Evolutionary conservation across 1,284 basidiomycete species (phyloP), one percentile per base, ranked within the genome.

Genomic region (Melampsora americana): DNA sequence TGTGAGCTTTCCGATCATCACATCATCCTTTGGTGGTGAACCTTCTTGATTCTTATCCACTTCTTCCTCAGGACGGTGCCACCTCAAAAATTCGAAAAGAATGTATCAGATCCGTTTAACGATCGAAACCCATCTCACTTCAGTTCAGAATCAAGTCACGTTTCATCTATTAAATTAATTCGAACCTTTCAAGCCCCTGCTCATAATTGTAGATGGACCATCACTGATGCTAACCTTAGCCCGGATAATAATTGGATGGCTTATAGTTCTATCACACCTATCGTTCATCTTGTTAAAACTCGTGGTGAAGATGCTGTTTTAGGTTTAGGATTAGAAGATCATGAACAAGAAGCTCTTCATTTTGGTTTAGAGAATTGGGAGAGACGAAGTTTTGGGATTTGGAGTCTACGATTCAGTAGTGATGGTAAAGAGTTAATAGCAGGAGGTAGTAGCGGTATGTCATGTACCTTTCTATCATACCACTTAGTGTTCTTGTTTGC

Each of bases 351-450:
- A 30, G 50, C 62, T 20, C n/a, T 68, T 35, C 35, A 53, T 39
- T 53, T 69, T 20, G 26, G 30, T 69, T 6, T 18, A 56, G 39
- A 39, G 44, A 23, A 14, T 50, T 28, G 42, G 12, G 28, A 18
- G 11, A 60, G 53, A 14, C 44, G 20, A 53, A 28, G 18, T 70
- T 12, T 28, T 20, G 78, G 86, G 84, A 92, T 98, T 74, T 98
- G 92, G 90, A 90, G 92, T 79, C 93, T 96, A 82, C 88, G 92
- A 30, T 99, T 98, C 82, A 96, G 93, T 44, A 93, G 94, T 16
- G 95, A 98, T 81, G 94, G 93, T 0, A 91, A 91, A 75, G 96
- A 99, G 83, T 89, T 98, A 42, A 85, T 89, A 9, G 87, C 87
- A 0, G 87, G 88, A 23, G 85, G 84, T 0, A 78, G 73, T 28